Evolutionary conservation across 2,329 filamentous ascomycete species (phyloP), one percentile per base, ranked within the genome.

Genomic region (Phialophora expanda): DNA sequence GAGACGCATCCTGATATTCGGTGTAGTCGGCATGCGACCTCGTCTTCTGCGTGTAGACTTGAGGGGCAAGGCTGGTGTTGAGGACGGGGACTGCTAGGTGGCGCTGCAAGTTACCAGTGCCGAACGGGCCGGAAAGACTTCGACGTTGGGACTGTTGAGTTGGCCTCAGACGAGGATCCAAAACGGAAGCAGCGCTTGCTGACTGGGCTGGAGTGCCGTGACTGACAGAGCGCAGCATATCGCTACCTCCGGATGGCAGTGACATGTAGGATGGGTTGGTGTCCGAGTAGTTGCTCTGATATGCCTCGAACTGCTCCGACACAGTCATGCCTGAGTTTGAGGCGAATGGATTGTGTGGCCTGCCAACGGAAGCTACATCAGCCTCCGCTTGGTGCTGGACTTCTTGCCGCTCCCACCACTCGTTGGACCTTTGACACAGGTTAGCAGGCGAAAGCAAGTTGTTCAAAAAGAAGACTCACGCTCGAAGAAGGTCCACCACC

Each of bases 401-500:
- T 24, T 60, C 34, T 32, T 51, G 71, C 24, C 55, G 71, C 26
- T 77, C 73, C 61, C 77, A 78, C 78, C 78, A 80, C 54, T 76
- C 66, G 32, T 71, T 64, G 22, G 76, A 77, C 59, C 76, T 77
- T 64, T 64, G 56, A 73, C 70, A 66, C 38, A 67, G 66, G 60
- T 44, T 51, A 5, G 24, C 7, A 51, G 24, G 2, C 26, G 38
- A 56, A 26, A 46, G 24, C 53, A 34, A 34, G 20, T 44, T 11
- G 8, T n/a, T 41, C n/a, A 7, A 28, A 65, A 57, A 17, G 22
- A 14, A 41, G 30, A 73, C 78, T 73, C 78, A 86, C 85, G 73
- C 77, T 70, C 76, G 76, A 57, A 87, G 78, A 6, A 87, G 74
- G 1, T 78, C 74, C 0, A 80, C 74, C 0, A 77, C 70, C 64